Base-by-base conservation (phyloP, 495 filamentous ascomycete species). In the Penicillium riverlandense region DNA sequence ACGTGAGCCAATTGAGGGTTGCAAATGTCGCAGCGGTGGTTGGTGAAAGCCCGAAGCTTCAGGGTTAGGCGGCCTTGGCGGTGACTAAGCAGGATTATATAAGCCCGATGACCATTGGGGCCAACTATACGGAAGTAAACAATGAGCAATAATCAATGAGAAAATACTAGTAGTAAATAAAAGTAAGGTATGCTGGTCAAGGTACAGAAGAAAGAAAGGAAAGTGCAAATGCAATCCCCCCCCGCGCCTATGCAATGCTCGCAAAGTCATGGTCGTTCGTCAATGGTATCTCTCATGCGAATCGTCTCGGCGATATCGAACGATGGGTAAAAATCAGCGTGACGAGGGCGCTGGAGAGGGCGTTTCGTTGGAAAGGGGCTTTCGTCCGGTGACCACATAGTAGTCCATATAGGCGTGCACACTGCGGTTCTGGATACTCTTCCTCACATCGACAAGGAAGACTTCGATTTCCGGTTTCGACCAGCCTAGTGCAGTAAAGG, bases 371-470 rank as follows among this genome's bases (percentile, higher is more conserved):
- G 49, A 45, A 14, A 38, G 29, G 13, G 78, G 80, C 49, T 79
- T 81, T 40, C 76, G 61, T 6, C 77, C 80, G 14, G 59, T 73
- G 7, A 84, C 76, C 13, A 77, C 68, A 44, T 72, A 70, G 13
- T 73, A 63, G 28, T 74, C 67, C 46, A 70, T 59, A 45, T 80
- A 83, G 7, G 72, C 65, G 53, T 83, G 80, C 6, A 82, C 62
- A 35, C 58, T 62, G 12, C 63, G 59, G 53, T 83, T 67, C 15
- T 72, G 69, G 13, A 85, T 64, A 37, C 69, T 65, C 38, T 72
- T 75, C 33, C 81, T 63, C 6, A 82, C 77, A 39, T 76, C 66
- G 29, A 82, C 76, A 10, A 84, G 65, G 11, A 76, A 78, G 16
- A 81, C 75, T 62, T 83, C 70, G 29, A 74, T 72, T 48, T 74